Evolutionary conservation across 352 stramenopile genomes (phyloP), one percentile per base, ranked within the genome.

Genomic region (Pythium apleroticum): DNA sequence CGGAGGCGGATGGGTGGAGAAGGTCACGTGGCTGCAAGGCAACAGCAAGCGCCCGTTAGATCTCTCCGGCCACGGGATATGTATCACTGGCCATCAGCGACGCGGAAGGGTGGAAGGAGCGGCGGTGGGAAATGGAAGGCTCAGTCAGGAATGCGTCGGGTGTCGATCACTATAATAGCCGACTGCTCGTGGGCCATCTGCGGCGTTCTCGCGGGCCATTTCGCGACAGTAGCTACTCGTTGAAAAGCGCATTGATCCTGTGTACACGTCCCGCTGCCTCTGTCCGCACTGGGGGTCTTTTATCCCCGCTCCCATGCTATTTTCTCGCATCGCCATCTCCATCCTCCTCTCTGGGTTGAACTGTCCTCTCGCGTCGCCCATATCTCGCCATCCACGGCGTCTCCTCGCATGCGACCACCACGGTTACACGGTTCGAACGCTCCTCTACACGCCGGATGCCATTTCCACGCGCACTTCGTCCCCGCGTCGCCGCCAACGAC

Each of bases 1-100:
- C 81, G 67, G 96, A 95, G 65, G 95, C 81, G 69, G 91, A 89
- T 53, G 97, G 97, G 90, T 99, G 88, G 75, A 99, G 84, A 80
- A 99, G 93, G 91, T 99, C 98, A 90, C 86, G 81, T 70, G 84
- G 66, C 86, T 95, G 58, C 10, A 31, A 57, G 24, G 46, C 59
- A 52, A 22, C 46, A n/a, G 7, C 28, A 57, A 20, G 15, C 11
- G 68, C 71, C 69, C 77, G 58, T 31, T 56, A 27, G 30, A 27
- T 37, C 37, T 33, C 24, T 43, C 30, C 30, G 30, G 10, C 30
- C 30, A 33, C 30, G 10, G 30, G 30, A 33, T 33, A 9, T 33
- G 5, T 33, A 33, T 33, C 30, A 33, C 5, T n/a, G 10, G 30
- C 30, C 10, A 9, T 33, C 30, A 33, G 30, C 30, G 30, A 33